These are phyloP conservation scores for Rhizophlyctis rosea DNA, from an alignment of 192 early-diverging fungal genomes.

Conservation along the genomic window DNA sequence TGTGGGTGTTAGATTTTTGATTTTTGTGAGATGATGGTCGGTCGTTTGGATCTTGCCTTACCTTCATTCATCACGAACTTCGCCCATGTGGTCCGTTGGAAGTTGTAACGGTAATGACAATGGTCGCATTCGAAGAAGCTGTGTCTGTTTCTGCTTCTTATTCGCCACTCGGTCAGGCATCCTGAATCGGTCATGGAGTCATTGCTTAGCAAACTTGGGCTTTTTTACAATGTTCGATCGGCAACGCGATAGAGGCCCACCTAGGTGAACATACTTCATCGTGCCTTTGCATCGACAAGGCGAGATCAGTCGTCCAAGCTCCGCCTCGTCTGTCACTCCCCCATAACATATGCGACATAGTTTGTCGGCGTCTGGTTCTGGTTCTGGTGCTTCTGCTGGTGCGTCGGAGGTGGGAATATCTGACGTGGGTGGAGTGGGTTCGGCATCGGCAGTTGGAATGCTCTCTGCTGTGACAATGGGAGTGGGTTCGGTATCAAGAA, in stretches of 20 bases:
- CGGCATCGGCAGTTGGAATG: too few relatives aligned
- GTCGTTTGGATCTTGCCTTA: slow-evolving; percentile 30
- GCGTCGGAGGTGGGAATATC: too few relatives aligned
- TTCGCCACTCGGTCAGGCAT: slow-evolving; percentile 58
- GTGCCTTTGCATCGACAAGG: slow-evolving; percentile 62
- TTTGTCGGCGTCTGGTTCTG: slow-evolving; percentile 28
- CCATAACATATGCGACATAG: slow-evolving; percentile 54
- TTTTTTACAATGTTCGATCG: too few relatives aligned
- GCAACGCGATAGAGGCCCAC: slow-evolving; percentile 11
- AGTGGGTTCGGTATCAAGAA: too few relatives aligned
- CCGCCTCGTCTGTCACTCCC: slow-evolving; percentile 38
- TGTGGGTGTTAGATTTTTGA: too few relatives aligned
- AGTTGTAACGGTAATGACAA: slow-evolving; percentile 54
- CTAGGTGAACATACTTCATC: slow-evolving; percentile 43
- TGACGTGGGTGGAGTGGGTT: too few relatives aligned
- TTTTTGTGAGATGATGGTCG: background rate
- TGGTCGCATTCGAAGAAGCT: slow-evolving; percentile 62
- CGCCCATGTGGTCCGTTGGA: slow-evolving; percentile 51
- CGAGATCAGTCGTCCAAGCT: slow-evolving; percentile 48
- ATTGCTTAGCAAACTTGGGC: too few relatives aligned
- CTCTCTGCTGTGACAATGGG: too few relatives aligned
- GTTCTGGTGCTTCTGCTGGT: too few relatives aligned
- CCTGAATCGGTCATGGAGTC: too few relatives aligned
- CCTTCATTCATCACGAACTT: slow-evolving; percentile 46
- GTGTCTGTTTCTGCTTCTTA: slow-evolving; percentile 43